Evolutionary conservation across 2,329 filamentous ascomycete species (phyloP).

Genomic region (Westerdykella sp.): DNA sequence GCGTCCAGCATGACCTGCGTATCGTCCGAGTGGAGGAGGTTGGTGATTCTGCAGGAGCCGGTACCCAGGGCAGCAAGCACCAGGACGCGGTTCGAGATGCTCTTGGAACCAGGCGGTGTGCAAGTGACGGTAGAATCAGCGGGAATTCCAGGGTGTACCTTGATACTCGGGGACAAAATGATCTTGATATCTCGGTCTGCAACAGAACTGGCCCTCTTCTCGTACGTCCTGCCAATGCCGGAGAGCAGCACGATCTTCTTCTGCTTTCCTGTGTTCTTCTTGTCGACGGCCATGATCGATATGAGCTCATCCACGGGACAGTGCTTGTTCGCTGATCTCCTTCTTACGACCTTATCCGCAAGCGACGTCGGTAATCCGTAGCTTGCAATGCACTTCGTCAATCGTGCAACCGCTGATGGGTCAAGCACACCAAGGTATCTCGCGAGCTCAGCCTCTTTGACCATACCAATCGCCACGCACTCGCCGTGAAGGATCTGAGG

Average conservation of each 20-base stretch:
- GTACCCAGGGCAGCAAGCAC: slow-evolving; percentile 86
- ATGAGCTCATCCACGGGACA: slow-evolving; percentile 83
- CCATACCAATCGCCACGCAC: slow-evolving; percentile 95
- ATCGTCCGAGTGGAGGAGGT: slow-evolving; percentile 92
- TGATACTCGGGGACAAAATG: slow-evolving; percentile 71
- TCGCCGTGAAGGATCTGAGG: slow-evolving; percentile 95
- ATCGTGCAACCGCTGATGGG: slow-evolving; percentile 78
- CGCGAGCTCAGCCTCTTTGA: slow-evolving; percentile 91
- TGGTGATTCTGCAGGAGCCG: slow-evolving; percentile 81
- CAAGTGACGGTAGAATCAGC: slow-evolving; percentile 63
- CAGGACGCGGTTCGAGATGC: slow-evolving; percentile 90
- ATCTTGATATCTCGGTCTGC: slow-evolving; percentile 76
- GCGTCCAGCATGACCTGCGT: slow-evolving; percentile 96
- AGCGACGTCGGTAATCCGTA: slow-evolving; percentile 85
- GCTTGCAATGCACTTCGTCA: slow-evolving; percentile 90
- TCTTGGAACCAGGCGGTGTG: slow-evolving; percentile 91
- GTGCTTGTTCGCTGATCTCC: slow-evolving; percentile 75
- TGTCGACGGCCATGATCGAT: slow-evolving; percentile 94
- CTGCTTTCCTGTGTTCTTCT: slow-evolving; percentile 92
- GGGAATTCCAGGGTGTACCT: slow-evolving; percentile 67
- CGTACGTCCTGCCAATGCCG: slow-evolving; percentile 80
- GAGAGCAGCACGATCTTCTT: slow-evolving; percentile 95
- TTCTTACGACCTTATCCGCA: slow-evolving; percentile 73
- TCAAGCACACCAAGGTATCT: slow-evolving; percentile 80
- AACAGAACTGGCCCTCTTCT: slow-evolving; percentile 84